Percentiles rank a stretch among this genome's conserved stretches.
Conservation (phyloP, 164 flowering plant species). For the Stephania yunnanensis region DNA sequence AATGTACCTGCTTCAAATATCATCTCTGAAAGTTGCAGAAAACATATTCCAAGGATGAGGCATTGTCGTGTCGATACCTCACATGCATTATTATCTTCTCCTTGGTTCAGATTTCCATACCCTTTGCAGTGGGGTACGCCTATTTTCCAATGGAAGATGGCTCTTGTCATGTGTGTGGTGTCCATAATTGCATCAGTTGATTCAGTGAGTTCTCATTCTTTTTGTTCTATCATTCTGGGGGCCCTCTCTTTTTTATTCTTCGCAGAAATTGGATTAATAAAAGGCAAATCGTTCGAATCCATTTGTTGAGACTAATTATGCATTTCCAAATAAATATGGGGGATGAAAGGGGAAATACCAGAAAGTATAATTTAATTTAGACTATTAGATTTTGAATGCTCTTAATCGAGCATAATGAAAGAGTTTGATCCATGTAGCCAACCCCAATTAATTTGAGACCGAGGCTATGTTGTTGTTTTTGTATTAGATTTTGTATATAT, state of each 20-base stretch:
- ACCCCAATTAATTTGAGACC: no score
- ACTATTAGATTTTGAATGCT: no score
- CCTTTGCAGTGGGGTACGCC: conserved; percentile 99
- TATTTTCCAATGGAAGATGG: conserved; percentile 78
- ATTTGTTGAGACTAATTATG: not conserved
- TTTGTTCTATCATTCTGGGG: not conserved
- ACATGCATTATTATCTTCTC: conserved; percentile 68
- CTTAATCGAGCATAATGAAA: no score
- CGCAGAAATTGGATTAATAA: not conserved
- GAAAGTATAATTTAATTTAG: not conserved
- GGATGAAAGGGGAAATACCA: not conserved
- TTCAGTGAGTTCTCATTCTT: conserved; percentile 58
- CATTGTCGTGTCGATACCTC: conserved; percentile 86
- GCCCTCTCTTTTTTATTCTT: not conserved
- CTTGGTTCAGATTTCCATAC: conserved; percentile 98
- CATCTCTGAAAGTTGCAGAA: conserved; percentile 75
- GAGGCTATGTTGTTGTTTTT: no score
- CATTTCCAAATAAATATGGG: not conserved
- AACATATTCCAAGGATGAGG: conserved; percentile 75
- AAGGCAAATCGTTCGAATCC: not conserved
- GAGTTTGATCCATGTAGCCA: no score
- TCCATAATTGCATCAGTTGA: conserved; percentile 88
- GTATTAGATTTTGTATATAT: no score
- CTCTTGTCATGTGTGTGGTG: conserved; percentile 86
- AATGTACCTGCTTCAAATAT: conserved; percentile 81